phyloP scores from a whole-genome alignment of 2,329 filamentous ascomycete genomes.

The Davidsoniella eucalypti region DNA sequence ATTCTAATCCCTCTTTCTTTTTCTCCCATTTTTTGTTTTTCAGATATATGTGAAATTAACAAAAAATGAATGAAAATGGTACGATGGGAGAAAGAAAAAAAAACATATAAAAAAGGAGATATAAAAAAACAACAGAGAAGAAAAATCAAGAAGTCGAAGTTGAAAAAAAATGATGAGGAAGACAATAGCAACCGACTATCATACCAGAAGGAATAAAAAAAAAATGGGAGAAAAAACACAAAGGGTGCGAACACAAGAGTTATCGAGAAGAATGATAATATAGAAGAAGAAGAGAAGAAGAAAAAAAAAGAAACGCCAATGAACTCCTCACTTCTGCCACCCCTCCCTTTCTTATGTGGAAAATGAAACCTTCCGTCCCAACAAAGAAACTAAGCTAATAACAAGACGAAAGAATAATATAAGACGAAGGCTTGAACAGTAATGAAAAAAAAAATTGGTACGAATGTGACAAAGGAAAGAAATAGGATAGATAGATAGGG shows the following conservation, averaged over 20 bases:
- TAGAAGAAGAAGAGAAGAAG: too few species aligned
- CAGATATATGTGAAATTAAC: background rate
- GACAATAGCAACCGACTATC: background rate
- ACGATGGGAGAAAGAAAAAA: background rate
- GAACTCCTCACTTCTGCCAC: too few species aligned
- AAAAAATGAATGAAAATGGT: background rate
- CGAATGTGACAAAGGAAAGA: too few species aligned
- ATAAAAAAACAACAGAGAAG: background rate
- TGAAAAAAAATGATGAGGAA: background rate
- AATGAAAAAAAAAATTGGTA: background rate
- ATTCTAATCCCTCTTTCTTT: too few species aligned
- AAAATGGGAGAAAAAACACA: background rate
- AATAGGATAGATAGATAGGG: too few species aligned
- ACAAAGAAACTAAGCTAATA: too few species aligned
- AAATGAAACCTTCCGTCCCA: too few species aligned
- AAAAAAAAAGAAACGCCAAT: too few species aligned
- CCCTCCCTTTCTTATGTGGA: too few species aligned
- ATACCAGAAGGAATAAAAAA: slow-evolving; percentile 1
- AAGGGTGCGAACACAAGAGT: background rate
- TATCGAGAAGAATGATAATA: too few species aligned
- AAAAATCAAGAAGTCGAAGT: slow-evolving; percentile 3
- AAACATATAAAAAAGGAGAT: background rate
- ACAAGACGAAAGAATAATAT: background rate
- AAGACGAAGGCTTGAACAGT: too few species aligned
- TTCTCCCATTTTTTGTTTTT: too few species aligned